Conservation (phyloP, 2,329 filamentous ascomycete species). For the Aspergillus uvarum region DNA sequence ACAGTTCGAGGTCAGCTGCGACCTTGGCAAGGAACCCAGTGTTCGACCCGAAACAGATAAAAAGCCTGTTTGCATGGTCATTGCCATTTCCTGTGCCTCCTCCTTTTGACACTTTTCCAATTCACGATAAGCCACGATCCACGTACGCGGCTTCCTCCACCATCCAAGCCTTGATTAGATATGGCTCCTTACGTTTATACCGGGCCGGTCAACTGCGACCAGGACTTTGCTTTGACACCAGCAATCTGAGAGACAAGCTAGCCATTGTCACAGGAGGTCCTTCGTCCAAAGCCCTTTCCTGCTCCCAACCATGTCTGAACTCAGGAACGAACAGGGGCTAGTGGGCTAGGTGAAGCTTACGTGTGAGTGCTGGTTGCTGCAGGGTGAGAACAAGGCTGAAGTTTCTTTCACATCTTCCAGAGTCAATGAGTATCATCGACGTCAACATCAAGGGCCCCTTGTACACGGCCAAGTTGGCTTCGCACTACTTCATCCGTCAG, state of each 20-base stretch:
- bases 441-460: constrained; percentile 45
- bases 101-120: too few species aligned
- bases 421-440: constrained; percentile 34
- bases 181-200: constrained; percentile 4
- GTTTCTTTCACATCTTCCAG: background rate
- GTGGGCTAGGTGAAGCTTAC: constrained; percentile 7
- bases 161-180: too few species aligned
- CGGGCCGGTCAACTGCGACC: background rate
- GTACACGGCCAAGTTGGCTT: constrained; percentile 50
- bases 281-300: too few species aligned
- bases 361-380: constrained; percentile 3
- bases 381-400: background rate
- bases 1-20: too few species aligned
- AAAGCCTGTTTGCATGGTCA: too few species aligned
- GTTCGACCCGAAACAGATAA: too few species aligned
- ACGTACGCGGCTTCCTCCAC: too few species aligned
- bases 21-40: too few species aligned
- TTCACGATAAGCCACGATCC: too few species aligned
- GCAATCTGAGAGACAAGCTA: constrained; percentile 30
- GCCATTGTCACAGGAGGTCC: constrained; percentile 29
- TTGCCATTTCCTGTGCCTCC: too few species aligned
- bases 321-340: background rate
- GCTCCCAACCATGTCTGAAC: too few species aligned
- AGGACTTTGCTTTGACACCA: background rate
- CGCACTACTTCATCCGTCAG: constrained; percentile 39